These are phyloP conservation scores for Zygosaccharomyces bailii DNA, from an alignment of 805 yeast species.

Conservation along the genomic window DNA sequence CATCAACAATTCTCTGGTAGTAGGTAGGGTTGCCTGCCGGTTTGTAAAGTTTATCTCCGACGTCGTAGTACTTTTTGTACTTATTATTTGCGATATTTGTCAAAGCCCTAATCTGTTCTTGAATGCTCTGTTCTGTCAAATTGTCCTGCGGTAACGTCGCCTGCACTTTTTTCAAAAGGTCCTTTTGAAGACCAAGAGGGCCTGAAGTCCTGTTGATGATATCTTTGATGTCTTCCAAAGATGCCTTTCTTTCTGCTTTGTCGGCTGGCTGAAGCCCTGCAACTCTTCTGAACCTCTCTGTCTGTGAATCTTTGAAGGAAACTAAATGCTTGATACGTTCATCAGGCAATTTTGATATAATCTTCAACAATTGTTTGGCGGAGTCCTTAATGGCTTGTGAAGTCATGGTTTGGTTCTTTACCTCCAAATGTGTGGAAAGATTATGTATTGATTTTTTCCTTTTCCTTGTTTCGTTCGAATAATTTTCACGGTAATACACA, in stretches of 20 bases:
- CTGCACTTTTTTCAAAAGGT: conserved; percentile 44
- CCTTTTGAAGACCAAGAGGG: conserved; percentile 45
- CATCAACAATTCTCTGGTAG: conserved; percentile 65
- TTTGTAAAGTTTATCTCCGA: conserved; percentile 59
- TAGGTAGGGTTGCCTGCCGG: conserved; percentile 88
- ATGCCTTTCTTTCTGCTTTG: conserved; percentile 39
- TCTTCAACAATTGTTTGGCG: conserved; percentile 53
- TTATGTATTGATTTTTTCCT: background rate
- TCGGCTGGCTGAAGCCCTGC: conserved; percentile 46
- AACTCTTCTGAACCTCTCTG: conserved; percentile 51
- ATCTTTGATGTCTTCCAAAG: conserved; percentile 41
- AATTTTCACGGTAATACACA: background rate
- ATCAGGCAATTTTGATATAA: conserved; percentile 61
- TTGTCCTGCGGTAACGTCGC: conserved; percentile 45
- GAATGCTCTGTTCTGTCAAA: conserved; percentile 46
- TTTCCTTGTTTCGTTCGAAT: background rate
- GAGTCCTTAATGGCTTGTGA: conserved; percentile 42
- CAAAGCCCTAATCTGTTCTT: conserved; percentile 56
- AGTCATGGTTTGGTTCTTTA: background rate
- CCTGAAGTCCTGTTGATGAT: conserved; percentile 36
- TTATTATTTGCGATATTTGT: conserved; percentile 57
- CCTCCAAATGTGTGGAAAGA: background rate
- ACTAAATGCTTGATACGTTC: conserved; percentile 67
- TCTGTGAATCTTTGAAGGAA: conserved; percentile 65
- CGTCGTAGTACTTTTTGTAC: conserved; percentile 58